These are phyloP conservation scores for Chytriomyces hyalinus DNA, from an alignment of 192 early-diverging fungal species.

Conservation along the genomic window DNA sequence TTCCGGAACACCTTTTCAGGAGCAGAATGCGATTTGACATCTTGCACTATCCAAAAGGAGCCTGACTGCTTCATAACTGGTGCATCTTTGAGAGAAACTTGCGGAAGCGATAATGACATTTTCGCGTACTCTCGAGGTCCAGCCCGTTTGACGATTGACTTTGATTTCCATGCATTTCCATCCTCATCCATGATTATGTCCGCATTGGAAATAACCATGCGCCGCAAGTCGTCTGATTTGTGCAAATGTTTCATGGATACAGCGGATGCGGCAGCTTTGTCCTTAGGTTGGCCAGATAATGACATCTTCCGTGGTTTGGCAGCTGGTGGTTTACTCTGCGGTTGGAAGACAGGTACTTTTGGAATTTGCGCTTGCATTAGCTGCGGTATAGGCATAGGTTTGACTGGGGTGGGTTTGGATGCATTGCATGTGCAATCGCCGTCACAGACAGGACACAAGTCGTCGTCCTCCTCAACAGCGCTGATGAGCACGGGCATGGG, in stretches of 20 bases:
- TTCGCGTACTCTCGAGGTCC: conserved; percentile 16
- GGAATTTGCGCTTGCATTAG: not conserved
- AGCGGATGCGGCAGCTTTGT: not conserved
- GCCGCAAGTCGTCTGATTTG: not conserved
- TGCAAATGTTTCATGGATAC: not conserved
- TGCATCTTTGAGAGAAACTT: not conserved
- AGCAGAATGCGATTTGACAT: not conserved
- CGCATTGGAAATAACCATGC: conserved; percentile 12
- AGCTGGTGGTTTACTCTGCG: not conserved
- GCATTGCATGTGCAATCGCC: conserved; percentile 35
- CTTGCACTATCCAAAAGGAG: conserved; percentile 11
- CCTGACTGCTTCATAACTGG: conserved; percentile 6
- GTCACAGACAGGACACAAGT: conserved; percentile 36
- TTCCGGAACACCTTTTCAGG: not conserved
- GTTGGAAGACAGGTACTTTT: not conserved
- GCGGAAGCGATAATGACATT: conserved; percentile 5
- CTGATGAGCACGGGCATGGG: not conserved
- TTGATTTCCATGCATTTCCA: conserved; percentile 30
- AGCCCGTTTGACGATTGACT: not conserved
- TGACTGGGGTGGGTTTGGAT: not conserved
- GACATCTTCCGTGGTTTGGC: not conserved
- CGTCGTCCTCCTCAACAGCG: conserved; percentile 24
- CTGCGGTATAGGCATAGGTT: not conserved
- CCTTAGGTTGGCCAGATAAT: not conserved
- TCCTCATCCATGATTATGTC: conserved; percentile 18